Conservation (phyloP, 2,329 filamentous ascomycete species). For the Penicillium brevicompactum region DNA sequence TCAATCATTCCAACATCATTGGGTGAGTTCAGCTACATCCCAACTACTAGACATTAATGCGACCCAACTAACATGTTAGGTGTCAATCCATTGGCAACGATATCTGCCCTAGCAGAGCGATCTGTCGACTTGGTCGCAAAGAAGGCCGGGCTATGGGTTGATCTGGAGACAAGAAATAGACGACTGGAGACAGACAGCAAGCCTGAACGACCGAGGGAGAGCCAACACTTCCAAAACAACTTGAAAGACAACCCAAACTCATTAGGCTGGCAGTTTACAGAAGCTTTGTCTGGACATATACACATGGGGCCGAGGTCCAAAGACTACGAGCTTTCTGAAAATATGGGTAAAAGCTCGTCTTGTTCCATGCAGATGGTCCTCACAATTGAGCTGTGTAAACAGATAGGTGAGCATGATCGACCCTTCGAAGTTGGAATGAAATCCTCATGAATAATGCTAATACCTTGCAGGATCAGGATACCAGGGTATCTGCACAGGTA, state of each 20-base stretch:
- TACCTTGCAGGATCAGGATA: not conserved
- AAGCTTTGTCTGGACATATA: slow-evolving; percentile 15
- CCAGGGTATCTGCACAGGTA: slow-evolving; percentile 1
- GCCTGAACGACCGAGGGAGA: not conserved
- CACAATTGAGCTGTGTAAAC: not conserved
- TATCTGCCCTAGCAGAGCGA: slow-evolving; percentile 68
- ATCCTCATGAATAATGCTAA: not conserved
- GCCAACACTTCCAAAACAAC: not conserved
- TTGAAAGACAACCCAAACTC: not conserved
- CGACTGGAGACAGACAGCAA: slow-evolving; percentile 6
- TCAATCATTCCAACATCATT: slow-evolving; percentile 64
- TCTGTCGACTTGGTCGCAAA: slow-evolving; percentile 57
- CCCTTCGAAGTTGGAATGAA: not conserved
- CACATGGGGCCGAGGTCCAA: not conserved
- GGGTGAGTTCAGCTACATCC: slow-evolving; percentile 29
- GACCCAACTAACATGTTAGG: slow-evolving; percentile 4
- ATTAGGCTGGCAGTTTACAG: slow-evolving; percentile 20
- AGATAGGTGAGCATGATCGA: not conserved
- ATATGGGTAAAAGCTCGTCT: not conserved
- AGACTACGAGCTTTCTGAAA: not conserved
- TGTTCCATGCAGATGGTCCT: slow-evolving; percentile 1
- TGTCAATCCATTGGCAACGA: slow-evolving; percentile 70
- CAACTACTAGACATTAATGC: too few species aligned
- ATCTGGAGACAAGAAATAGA: slow-evolving; percentile 26
- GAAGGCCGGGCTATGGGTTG: slow-evolving; percentile 48